Evolutionary conservation across 768 basidiomycete species (phyloP), one percentile per base, ranked within the genome.

Genomic region (Naganishia vaughanmartiniae): DNA sequence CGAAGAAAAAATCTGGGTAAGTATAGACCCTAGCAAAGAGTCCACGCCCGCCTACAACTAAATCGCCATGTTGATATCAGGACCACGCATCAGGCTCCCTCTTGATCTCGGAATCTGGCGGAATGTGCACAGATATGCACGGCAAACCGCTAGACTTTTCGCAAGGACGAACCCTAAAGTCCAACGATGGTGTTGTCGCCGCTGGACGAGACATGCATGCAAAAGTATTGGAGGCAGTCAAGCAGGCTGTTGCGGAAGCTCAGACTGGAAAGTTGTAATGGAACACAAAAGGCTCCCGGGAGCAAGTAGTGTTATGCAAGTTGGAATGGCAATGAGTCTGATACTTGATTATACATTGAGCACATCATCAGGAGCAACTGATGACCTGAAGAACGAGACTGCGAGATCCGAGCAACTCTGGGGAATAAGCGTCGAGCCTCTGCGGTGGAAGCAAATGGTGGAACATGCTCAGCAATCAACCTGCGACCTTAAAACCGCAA

Each of bases 1-100:
- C 80, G 80, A 83, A 72, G 95, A 97, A 81, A 97, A 97, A 83
- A 94, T 98, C n/a, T 99, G 95, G 94, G 90, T 66, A 42, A 76
- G 0, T 63, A 12, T 17, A 26, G 3, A 24, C 7, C 11, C 31
- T 39, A 26, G 3, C 48, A 14, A 31, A 58, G 28, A 58, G 58
- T 36, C n/a, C 36, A 36, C 17, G 34, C 19, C 5, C 15, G 42
- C 0, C 36, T 24, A 67, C 30, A 14, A n/a, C 34, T 57, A 19
- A 10, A 68, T 65, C 45, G 33, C 69, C 26, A 66, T n/a, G 4
- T n/a, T 31, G 28, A 67, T 30, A 26, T 17, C 67, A 92, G 90
- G 95, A 97, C 76, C 96, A 97, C 77, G 93, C 95, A 0, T 87
- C 91, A 0, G 95, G 96, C 0, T 84, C 86, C 0, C 78, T 98